Conservation (phyloP, 148 eudicot species). For the Gaultheria prostrata region DNA sequence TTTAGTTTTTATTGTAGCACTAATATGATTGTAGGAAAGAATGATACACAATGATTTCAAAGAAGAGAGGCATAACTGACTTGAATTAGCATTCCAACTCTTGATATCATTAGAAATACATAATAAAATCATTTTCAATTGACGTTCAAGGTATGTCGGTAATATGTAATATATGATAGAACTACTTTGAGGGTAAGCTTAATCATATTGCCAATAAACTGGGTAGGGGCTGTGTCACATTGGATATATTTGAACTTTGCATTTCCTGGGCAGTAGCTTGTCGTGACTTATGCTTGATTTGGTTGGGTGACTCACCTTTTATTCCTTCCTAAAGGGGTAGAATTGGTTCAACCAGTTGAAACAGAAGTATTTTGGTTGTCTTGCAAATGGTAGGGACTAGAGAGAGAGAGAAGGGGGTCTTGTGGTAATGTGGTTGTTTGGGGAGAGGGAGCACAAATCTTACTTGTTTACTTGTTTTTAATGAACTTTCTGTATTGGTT, state of each 20-base stretch:
- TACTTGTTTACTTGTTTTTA: neutral
- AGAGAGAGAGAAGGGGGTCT: neutral
- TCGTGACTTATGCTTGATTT: neutral
- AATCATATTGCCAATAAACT: neutral
- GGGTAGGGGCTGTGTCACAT: neutral
- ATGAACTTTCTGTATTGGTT: neutral
- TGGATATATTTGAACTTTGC: neutral
- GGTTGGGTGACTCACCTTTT: neutral
- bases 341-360: neutral
- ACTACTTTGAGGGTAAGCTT: neutral
- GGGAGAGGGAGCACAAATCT: neutral
- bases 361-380: neutral
- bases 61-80: neutral
- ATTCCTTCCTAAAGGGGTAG: neutral
- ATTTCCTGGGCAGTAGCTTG: neutral
- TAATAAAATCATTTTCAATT: neutral
- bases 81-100: slow-evolving; percentile 2
- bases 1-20: neutral
- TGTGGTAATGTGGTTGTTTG: too few species aligned
- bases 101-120: neutral
- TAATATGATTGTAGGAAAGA: neutral
- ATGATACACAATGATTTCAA: neutral
- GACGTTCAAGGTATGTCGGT: neutral
- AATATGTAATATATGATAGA: neutral
- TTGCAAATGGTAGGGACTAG: neutral